Percentiles rank a stretch among this genome's conserved stretches.
Evolutionary conservation across 768 basidiomycete species (phyloP).

Genomic region (Cantharellus cinnabarinus): DNA sequence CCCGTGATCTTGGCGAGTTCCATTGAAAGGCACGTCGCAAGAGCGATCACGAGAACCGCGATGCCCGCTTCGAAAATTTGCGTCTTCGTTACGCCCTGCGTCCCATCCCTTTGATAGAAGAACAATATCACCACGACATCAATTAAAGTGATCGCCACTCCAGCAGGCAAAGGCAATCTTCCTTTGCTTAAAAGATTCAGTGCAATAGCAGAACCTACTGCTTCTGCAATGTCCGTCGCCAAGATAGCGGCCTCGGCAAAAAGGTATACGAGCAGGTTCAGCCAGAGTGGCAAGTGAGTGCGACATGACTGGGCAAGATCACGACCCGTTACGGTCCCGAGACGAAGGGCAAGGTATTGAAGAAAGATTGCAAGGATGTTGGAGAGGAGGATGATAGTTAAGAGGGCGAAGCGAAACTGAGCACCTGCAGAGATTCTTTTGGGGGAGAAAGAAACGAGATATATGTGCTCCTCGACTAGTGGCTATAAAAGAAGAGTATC

Average conservation of each 20-base stretch:
- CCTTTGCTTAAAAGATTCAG: constrained; percentile 17
- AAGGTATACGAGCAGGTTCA: constrained; percentile 6
- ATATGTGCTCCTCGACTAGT: no score
- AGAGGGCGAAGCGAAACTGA: not conserved
- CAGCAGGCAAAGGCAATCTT: constrained; percentile 15
- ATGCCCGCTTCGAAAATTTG: constrained; percentile 5
- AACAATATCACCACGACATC: constrained; percentile 18
- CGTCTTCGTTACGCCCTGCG: not conserved
- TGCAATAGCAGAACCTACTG: constrained; percentile 25
- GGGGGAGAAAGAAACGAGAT: no score
- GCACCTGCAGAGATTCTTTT: constrained; percentile 1
- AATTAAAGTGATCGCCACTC: constrained; percentile 15
- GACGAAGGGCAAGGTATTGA: constrained; percentile 21
- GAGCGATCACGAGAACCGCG: constrained; percentile 13
- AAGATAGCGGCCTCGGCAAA: constrained; percentile 19
- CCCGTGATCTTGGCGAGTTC: constrained; percentile 21
- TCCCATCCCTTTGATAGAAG: constrained; percentile 6
- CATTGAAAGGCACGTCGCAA: constrained; percentile 23
- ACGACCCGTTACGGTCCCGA: constrained; percentile 19
- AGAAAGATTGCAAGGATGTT: not conserved
- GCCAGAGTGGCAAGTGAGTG: constrained; percentile 9
- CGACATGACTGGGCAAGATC: constrained; percentile 15
- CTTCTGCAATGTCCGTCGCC: constrained; percentile 23
- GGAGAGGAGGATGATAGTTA: not conserved
- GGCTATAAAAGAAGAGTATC: not conserved